A percentile compares a stretch with the other conserved stretches of the same genome.
Conservation (phyloP, 345 rosid species). For the Populus deltoides region DNA sequence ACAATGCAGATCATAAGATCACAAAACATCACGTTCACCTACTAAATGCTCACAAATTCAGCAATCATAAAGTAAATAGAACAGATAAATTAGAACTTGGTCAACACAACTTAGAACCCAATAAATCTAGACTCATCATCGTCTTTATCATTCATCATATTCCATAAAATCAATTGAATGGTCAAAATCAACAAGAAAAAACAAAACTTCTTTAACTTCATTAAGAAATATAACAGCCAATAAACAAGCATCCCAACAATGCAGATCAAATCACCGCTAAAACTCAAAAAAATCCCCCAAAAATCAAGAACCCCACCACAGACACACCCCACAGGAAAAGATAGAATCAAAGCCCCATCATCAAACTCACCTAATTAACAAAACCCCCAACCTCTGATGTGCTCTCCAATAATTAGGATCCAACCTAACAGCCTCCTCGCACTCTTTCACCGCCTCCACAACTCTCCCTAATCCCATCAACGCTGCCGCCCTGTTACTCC, state of each 20-base stretch:
- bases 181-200: neutral
- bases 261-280: neutral
- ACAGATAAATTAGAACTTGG: neutral
- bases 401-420: conserved; percentile 78
- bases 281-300: neutral
- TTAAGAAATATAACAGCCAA: neutral
- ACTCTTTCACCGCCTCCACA: conserved; percentile 75
- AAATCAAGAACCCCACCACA: neutral
- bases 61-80: neutral
- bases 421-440: conserved; percentile 76
- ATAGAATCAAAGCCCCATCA: neutral
- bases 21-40: neutral
- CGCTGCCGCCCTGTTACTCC: conserved; percentile 81
- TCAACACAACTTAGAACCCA: neutral
- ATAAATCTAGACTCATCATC: neutral
- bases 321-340: neutral
- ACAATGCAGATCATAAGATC: conserved; percentile 10
- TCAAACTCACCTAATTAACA: conserved; percentile 67
- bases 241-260: conserved; percentile 2
- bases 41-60: neutral
- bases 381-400: conserved; percentile 75
- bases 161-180: neutral
- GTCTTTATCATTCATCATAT: neutral
- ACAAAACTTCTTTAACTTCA: neutral
- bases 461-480: conserved; percentile 59